Evolutionary conservation across 2,329 filamentous ascomycete genomes (phyloP).

Genomic region (Pseudocercospora macadamiae): DNA sequence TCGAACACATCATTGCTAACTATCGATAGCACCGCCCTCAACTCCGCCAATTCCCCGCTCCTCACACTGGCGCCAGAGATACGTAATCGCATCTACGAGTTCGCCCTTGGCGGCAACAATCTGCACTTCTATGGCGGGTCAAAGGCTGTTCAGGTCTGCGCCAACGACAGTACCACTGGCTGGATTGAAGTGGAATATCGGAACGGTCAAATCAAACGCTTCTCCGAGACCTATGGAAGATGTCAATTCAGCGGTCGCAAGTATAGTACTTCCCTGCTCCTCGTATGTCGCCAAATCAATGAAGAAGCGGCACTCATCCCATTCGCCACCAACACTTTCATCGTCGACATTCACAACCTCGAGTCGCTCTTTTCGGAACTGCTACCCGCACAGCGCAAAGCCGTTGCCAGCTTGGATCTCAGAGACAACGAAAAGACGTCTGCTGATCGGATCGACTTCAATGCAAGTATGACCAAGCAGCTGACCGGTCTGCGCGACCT

Average conservation of each 20-base stretch:
- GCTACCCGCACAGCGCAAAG: background rate
- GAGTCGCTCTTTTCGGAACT: background rate
- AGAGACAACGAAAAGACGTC: background rate
- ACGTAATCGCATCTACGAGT: slow-evolving; percentile 9
- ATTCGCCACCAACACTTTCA: background rate
- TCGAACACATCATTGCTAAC: no score
- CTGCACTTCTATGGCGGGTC: background rate
- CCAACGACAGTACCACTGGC: no score
- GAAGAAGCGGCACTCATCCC: background rate
- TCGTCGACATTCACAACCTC: background rate
- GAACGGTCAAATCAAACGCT: no score
- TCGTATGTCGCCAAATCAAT: background rate
- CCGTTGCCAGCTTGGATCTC: background rate
- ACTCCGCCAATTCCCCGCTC: background rate
- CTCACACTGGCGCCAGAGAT: slow-evolving; percentile 4
- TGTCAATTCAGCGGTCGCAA: no score
- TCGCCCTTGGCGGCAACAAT: background rate
- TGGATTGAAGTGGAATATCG: no score
- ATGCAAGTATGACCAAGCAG: background rate
- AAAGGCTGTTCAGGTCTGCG: no score
- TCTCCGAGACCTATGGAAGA: no score
- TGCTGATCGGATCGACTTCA: background rate
- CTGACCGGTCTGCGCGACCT: background rate
- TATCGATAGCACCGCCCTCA: background rate
- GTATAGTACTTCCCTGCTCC: no score